Evolutionary conservation across 371 early-diverging fungal genomes (phyloP).

Genomic region (Batkoa obscura): DNA sequence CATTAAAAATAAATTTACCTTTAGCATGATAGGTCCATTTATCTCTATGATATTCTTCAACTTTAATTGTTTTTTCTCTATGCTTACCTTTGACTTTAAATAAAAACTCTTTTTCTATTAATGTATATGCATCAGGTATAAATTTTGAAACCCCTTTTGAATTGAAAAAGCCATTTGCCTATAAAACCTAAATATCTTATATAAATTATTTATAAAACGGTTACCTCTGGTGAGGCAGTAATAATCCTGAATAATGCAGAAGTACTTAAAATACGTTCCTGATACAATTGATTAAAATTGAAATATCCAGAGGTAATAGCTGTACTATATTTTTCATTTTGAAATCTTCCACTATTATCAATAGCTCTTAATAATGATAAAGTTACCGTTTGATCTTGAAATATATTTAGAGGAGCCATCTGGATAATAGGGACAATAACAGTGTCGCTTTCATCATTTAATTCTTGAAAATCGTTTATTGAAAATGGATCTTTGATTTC

Average conservation of each 20-base stretch:
- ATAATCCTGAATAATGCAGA: constrained; percentile 34
- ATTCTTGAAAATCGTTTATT: neutral
- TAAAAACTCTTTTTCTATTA: constrained; percentile 44
- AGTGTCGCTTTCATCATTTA: constrained; percentile 26
- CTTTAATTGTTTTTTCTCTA: constrained; percentile 15
- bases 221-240: constrained; percentile 66
- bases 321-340: no score
- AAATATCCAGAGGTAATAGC: constrained; percentile 68
- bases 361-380: no score
- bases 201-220: neutral
- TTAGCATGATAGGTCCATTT: constrained; percentile 92
- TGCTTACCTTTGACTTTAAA: constrained; percentile 15
- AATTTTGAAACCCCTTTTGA: constrained; percentile 70
- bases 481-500: constrained; percentile 12
- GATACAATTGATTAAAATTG: constrained; percentile 59
- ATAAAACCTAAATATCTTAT: neutral
- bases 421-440: constrained; percentile 69
- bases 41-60: constrained; percentile 44
- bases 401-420: constrained; percentile 59
- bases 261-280: constrained; percentile 32
- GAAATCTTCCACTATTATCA: no score
- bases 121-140: constrained; percentile 78
- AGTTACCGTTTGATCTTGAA: constrained; percentile 42
- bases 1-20: constrained; percentile 18
- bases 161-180: constrained; percentile 86